phyloP scores from a whole-genome alignment of 83 land plant genomes.

The Picea abies region DNA sequence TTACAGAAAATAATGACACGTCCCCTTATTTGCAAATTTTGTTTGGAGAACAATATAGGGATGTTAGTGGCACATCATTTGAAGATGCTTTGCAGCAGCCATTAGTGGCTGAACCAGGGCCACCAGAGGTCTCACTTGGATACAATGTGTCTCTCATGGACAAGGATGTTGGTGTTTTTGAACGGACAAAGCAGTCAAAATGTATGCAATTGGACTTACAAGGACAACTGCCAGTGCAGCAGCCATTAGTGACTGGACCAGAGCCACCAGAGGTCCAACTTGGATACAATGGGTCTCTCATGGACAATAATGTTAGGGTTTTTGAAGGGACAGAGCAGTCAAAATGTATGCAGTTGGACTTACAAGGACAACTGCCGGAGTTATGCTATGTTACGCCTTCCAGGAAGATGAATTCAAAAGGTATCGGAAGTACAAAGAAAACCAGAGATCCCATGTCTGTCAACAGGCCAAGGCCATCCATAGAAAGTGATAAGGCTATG shows the following conservation, averaged over 20 bases:
- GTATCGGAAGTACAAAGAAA: slow-evolving; percentile 1
- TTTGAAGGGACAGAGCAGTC: too few relatives aligned
- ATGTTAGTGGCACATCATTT: too few relatives aligned
- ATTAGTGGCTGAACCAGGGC: background rate
- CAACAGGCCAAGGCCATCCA: background rate
- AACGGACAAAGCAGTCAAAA: background rate
- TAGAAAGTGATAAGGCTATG: background rate
- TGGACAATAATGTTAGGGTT: too few relatives aligned
- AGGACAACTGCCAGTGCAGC: background rate
- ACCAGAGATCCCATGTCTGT: slow-evolving; percentile 4
- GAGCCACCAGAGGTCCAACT: too few relatives aligned
- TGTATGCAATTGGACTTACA: background rate
- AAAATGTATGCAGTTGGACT: background rate
- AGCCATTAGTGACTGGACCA: too few relatives aligned
- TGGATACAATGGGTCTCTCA: too few relatives aligned
- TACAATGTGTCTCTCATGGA: background rate
- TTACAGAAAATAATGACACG: background rate
- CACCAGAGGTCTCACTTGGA: background rate
- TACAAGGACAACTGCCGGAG: background rate
- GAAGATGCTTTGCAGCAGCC: background rate
- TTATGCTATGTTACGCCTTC: slow-evolving; percentile 4
- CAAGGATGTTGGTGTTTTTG: background rate
- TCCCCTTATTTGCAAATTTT: too few relatives aligned
- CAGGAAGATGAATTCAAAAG: background rate
- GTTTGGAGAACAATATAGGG: too few relatives aligned